Evolutionary conservation across 2,329 filamentous ascomycete genomes (phyloP).

Genomic region (Cephalotrichum gorgonifer): DNA sequence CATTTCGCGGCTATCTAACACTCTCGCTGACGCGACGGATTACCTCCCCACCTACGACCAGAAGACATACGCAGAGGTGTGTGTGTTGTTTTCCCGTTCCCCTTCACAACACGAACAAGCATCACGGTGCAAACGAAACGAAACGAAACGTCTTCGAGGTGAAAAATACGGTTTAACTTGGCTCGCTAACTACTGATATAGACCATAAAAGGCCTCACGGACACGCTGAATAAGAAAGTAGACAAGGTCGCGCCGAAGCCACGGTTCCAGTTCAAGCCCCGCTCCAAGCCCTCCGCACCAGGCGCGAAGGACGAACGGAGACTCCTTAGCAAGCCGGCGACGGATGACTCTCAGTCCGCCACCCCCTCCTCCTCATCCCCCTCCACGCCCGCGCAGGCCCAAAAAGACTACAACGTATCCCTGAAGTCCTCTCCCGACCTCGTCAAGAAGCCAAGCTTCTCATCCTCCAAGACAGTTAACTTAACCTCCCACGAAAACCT

Average conservation of each 20-base stretch:
- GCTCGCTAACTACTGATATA: constrained; percentile 19
- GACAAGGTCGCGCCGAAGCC: constrained; percentile 60
- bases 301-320: not conserved
- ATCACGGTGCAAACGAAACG: not conserved
- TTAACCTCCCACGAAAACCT: constrained; percentile 58
- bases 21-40: constrained; percentile 73
- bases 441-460: constrained; percentile 53
- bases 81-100: constrained; percentile 1
- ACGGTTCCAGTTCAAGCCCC: constrained; percentile 69
- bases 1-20: constrained; percentile 71
- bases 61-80: constrained; percentile 70
- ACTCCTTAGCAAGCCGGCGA: not conserved
- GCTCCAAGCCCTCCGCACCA: constrained; percentile 8
- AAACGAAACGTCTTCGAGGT: not conserved
- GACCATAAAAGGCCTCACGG: constrained; percentile 71
- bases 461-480: constrained; percentile 47
- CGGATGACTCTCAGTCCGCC: not conserved
- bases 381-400: constrained; percentile 8
- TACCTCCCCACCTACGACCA: constrained; percentile 86
- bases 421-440: constrained; percentile 27
- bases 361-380: constrained; percentile 14
- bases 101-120: not conserved
- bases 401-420: constrained; percentile 46
- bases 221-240: constrained; percentile 63
- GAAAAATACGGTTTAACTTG: not conserved